Evolutionary conservation across 345 rosid genomes (phyloP).

Genomic region (Aethionema arabicum): DNA sequence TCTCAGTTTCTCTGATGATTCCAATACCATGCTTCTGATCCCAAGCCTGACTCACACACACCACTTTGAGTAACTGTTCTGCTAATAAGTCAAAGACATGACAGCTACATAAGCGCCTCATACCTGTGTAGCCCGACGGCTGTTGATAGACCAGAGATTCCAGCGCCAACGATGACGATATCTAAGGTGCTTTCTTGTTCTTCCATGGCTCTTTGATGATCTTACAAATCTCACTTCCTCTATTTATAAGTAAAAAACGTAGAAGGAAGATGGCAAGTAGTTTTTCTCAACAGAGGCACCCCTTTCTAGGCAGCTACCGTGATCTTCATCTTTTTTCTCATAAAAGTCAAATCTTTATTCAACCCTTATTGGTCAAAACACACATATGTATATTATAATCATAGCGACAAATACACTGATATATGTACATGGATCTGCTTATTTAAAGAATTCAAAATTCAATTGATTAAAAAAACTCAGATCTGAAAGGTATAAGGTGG

Average conservation of each 20-base stretch:
- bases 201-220: slow-evolving; percentile 30
- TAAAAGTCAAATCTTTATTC: neutral
- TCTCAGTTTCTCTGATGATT: slow-evolving; percentile 59
- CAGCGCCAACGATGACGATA: slow-evolving; percentile 63
- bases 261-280: slow-evolving; percentile 25
- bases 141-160: slow-evolving; percentile 63
- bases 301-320: slow-evolving; percentile 17
- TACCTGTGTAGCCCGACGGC: slow-evolving; percentile 67
- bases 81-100: neutral
- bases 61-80: slow-evolving; percentile 11
- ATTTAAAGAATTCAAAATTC: neutral
- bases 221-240: slow-evolving; percentile 18
- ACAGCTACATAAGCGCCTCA: neutral
- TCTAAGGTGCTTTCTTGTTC: slow-evolving; percentile 30
- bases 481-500: slow-evolving; percentile 27
- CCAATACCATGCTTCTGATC: slow-evolving; percentile 62
- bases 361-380: too few relatives aligned
- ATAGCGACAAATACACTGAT: too few relatives aligned
- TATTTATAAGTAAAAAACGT: neutral
- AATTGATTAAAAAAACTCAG: slow-evolving; percentile 5
- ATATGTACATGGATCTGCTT: neutral
- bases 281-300: slow-evolving; percentile 20
- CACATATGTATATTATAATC: too few relatives aligned
- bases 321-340: neutral
- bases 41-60: slow-evolving; percentile 53